A percentile compares a stretch with the other conserved stretches of the same genome.
These are phyloP conservation scores for Solanum dulcamara DNA, from an alignment of 257 asterid species.

Conservation along the genomic window DNA sequence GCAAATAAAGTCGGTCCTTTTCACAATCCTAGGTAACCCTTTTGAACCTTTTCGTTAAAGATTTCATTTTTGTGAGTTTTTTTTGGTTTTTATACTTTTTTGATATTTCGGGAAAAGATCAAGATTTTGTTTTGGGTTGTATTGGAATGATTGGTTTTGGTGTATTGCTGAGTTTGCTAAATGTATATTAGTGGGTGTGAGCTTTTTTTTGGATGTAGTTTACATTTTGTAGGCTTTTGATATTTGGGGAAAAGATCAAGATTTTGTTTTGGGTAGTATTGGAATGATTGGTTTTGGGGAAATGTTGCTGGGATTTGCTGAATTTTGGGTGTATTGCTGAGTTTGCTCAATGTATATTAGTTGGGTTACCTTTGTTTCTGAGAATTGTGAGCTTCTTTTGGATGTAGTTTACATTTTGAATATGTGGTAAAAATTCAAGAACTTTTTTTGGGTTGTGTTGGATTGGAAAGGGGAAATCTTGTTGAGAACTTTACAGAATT, in stretches of 20 bases:
- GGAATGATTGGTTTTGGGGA: not conserved
- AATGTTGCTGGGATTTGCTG: not conserved
- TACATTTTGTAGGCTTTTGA: not conserved
- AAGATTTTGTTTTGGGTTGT: not conserved
- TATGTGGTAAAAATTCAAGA: not conserved
- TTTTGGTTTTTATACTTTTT: not conserved
- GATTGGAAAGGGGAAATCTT: not conserved
- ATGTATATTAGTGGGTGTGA: not conserved
- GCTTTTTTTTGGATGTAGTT: not conserved
- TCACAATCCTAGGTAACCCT: constrained; percentile 29
- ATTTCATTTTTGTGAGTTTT: not conserved
- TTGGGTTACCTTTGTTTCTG: not conserved
- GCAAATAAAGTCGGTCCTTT: constrained; percentile 39
- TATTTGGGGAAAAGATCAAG: not conserved
- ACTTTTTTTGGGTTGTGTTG: not conserved
- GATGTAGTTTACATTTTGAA: not conserved
- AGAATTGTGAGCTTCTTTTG: not conserved
- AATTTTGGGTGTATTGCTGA: not conserved
- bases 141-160: not conserved
- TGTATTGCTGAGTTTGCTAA: not conserved
- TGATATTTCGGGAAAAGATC: not conserved
- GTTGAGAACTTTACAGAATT: not conserved
- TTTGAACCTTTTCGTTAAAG: not conserved
- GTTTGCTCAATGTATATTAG: not conserved
- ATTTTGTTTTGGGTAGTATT: not conserved